These are phyloP conservation scores for Linnemannia hyalina DNA, from an alignment of 192 early-diverging fungal genomes.

Conservation along the genomic window DNA sequence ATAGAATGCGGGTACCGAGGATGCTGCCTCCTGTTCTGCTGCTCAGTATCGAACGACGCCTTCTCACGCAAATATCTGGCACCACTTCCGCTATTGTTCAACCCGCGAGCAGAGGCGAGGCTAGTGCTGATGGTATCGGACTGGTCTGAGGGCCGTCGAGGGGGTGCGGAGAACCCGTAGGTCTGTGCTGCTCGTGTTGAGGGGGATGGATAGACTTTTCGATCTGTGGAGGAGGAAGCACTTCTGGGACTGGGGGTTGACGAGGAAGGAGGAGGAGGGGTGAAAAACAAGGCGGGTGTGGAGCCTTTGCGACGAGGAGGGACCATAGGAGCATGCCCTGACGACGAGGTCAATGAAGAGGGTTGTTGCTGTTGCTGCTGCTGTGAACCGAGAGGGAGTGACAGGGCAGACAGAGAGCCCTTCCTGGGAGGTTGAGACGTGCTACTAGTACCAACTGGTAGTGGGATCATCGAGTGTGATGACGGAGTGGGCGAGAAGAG, in stretches of 20 bases:
- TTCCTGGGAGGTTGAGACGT: constrained; percentile 15
- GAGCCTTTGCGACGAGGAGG: constrained; percentile 13
- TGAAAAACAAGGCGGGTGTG: constrained; percentile 9
- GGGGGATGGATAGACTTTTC: not conserved
- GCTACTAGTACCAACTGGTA: not conserved
- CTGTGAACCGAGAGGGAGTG: not conserved
- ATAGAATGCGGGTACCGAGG: not conserved
- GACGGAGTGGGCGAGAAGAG: not conserved
- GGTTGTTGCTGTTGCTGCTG: not conserved
- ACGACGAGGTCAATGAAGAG: not conserved
- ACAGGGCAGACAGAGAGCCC: constrained; percentile 2
- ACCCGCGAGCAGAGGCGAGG: not conserved
- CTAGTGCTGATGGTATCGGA: not conserved
- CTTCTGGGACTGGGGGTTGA: not conserved
- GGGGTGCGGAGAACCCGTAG: not conserved
- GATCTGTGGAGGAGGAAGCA: not conserved
- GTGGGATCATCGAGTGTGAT: not conserved
- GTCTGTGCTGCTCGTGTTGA: not conserved
- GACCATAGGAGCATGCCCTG: not conserved
- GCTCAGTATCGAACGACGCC: not conserved
- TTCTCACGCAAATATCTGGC: not conserved
- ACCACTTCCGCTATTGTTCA: not conserved
- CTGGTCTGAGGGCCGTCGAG: not conserved
- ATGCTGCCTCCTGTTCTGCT: not conserved
- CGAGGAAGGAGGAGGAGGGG: not conserved